A percentile compares a stretch with the other conserved stretches of the same genome.
Conservation (phyloP, 2,329 filamentous ascomycete species). For the Alternaria sp. region DNA sequence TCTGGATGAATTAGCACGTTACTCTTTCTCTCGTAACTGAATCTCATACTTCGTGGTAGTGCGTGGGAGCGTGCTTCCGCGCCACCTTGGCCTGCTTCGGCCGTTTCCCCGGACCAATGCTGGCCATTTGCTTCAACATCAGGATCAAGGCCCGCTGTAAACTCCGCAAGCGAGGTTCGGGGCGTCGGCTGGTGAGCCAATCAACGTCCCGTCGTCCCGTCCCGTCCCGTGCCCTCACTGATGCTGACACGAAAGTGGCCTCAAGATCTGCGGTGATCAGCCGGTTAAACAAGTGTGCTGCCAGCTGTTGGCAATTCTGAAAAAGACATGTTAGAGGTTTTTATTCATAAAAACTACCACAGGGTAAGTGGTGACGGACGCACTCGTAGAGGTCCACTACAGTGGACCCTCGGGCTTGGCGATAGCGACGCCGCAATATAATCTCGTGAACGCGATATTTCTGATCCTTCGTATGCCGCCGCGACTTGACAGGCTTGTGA, state of each 20-base stretch:
- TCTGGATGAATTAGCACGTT: background rate
- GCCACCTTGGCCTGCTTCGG: background rate
- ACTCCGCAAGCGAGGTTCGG: background rate
- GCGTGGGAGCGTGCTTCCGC: background rate
- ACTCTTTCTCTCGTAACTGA: background rate
- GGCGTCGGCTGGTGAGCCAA: background rate
- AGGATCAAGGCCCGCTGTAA: background rate
- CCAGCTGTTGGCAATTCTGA: background rate
- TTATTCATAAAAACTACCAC: background rate
- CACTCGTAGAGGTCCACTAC: background rate
- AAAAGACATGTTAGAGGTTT: background rate
- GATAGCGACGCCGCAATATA: slow-evolving; percentile 1
- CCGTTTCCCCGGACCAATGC: background rate
- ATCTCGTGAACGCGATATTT: background rate
- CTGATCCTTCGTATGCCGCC: background rate
- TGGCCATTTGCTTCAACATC: background rate
- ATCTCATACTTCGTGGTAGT: background rate
- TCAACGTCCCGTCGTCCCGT: slow-evolving; percentile 1
- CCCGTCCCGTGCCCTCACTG: background rate
- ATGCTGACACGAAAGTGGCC: background rate
- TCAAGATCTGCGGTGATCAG: background rate
- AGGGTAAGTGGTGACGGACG: background rate
- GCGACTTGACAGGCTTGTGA: background rate
- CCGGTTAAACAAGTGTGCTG: background rate
- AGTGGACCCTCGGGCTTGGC: background rate